Evolutionary conservation across 805 yeast species (phyloP).

Genomic region (Tetrapisispora nanseiensis): DNA sequence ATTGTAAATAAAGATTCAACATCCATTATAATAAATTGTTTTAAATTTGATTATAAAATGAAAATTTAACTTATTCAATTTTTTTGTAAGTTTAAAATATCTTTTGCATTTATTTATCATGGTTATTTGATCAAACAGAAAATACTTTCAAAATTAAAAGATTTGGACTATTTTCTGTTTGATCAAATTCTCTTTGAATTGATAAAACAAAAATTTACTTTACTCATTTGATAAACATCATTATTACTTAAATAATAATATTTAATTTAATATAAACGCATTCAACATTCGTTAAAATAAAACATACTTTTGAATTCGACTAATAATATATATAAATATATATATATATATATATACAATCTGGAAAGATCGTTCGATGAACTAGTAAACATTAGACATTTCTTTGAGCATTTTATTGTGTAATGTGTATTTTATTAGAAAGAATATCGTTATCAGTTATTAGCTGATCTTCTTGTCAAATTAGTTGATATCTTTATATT

Average conservation of each 20-base stretch:
- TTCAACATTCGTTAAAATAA: constrained; percentile 27
- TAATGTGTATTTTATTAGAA: too few relatives aligned
- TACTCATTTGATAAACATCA: constrained; percentile 1
- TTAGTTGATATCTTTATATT: too few relatives aligned
- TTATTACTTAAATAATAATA: constrained; percentile 1
- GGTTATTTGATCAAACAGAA: too few relatives aligned
- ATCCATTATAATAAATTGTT: constrained; percentile 19
- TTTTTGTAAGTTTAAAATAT: constrained; percentile 19
- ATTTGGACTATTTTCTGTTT: background rate
- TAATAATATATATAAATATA: background rate
- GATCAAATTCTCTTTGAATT: background rate
- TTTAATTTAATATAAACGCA: constrained; percentile 17
- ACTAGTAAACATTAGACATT: too few relatives aligned
- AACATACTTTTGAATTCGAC: background rate
- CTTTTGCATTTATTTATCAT: constrained; percentile 6
- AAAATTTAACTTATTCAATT: background rate
- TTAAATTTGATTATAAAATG: constrained; percentile 22
- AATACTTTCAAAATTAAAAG: too few relatives aligned
- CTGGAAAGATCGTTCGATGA: too few relatives aligned
- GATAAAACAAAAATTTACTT: background rate
- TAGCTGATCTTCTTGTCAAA: too few relatives aligned
- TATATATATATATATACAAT: too few relatives aligned
- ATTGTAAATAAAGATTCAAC: constrained; percentile 6
- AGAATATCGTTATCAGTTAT: too few relatives aligned
- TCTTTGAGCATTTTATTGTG: too few relatives aligned